A percentile compares a stretch with the other conserved stretches of the same genome.
phyloP scores from a whole-genome alignment of 1,284 basidiomycete genomes.

The Neonothopanus nambi region DNA sequence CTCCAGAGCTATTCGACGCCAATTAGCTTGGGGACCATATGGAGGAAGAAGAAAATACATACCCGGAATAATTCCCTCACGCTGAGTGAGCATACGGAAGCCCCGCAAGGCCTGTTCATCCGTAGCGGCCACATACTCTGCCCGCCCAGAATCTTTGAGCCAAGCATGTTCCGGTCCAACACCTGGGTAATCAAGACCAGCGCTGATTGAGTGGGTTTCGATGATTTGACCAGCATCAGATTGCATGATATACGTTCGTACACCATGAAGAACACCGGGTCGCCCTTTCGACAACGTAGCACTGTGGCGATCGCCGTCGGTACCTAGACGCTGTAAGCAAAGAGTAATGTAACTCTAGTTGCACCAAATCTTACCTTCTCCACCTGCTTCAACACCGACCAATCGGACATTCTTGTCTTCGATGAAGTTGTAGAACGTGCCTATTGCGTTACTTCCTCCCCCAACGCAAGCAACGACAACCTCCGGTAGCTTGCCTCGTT shows the following conservation, averaged over 20 bases:
- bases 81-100: conserved; percentile 88
- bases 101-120: conserved; percentile 93
- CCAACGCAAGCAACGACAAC: conserved; percentile 97
- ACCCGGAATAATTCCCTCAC: conserved; percentile 98
- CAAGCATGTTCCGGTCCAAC: conserved; percentile 98
- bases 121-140: conserved; percentile 91
- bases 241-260: conserved; percentile 94
- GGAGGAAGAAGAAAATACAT: conserved; percentile 23
- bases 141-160: conserved; percentile 92
- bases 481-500: conserved; percentile 86
- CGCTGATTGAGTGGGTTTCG: conserved; percentile 97
- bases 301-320: conserved; percentile 85
- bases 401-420: conserved; percentile 80
- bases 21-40: conserved; percentile 15
- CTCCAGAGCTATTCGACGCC: conserved; percentile 70
- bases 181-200: conserved; percentile 90
- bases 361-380: conserved; percentile 66
- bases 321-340: conserved; percentile 41
- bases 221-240: conserved; percentile 88
- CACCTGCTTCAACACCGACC: conserved; percentile 94
- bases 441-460: conserved; percentile 97
- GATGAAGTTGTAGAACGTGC: conserved; percentile 95
- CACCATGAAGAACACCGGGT: conserved; percentile 95
- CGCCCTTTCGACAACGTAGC: conserved; percentile 90
- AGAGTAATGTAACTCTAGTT: not conserved